phyloP scores from a whole-genome alignment of 2,329 filamentous ascomycete species.

The Botryosphaeria dothidea region DNA sequence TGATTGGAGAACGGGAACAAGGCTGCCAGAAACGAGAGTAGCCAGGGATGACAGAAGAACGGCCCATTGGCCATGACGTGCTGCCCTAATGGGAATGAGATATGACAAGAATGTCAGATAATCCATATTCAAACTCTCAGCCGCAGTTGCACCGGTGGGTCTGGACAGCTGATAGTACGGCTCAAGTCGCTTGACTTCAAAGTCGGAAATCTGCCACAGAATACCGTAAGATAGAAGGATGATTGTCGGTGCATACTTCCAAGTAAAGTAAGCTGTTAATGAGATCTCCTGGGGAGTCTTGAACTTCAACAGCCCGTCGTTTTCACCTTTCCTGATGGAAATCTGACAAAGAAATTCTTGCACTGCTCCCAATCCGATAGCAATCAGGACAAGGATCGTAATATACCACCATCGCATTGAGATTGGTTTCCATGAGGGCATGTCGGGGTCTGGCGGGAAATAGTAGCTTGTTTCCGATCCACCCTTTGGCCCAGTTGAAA shows the following conservation, averaged over 20 bases:
- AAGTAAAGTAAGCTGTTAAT: constrained; percentile 35
- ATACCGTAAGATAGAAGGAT: constrained; percentile 52
- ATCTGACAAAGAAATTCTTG: constrained; percentile 41
- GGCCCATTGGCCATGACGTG: constrained; percentile 65
- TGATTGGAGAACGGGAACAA: constrained; percentile 69
- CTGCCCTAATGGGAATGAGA: constrained; percentile 63
- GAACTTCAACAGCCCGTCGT: constrained; percentile 33
- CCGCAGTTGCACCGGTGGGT: constrained; percentile 38
- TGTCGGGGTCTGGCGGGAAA: constrained; percentile 41
- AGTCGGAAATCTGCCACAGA: constrained; percentile 52
- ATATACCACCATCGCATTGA: constrained; percentile 42
- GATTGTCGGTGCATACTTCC: constrained; percentile 46
- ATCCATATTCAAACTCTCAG: constrained; percentile 68
- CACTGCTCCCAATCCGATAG: constrained; percentile 34
- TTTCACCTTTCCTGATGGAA: constrained; percentile 28
- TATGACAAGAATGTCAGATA: constrained; percentile 71
- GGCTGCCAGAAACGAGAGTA: constrained; percentile 65
- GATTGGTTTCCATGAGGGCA: constrained; percentile 41
- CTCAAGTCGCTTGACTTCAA: constrained; percentile 52
- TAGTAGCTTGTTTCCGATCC: constrained; percentile 38
- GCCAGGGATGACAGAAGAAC: constrained; percentile 67
- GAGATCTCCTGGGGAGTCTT: constrained; percentile 30
- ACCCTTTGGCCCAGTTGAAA: not conserved
- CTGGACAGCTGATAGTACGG: constrained; percentile 49
- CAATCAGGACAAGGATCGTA: constrained; percentile 34